A percentile compares a stretch with the other conserved stretches of the same genome.
Evolutionary conservation across 1,139 yeast genomes (phyloP).

Genomic region (Yamadazyma buinensis): DNA sequence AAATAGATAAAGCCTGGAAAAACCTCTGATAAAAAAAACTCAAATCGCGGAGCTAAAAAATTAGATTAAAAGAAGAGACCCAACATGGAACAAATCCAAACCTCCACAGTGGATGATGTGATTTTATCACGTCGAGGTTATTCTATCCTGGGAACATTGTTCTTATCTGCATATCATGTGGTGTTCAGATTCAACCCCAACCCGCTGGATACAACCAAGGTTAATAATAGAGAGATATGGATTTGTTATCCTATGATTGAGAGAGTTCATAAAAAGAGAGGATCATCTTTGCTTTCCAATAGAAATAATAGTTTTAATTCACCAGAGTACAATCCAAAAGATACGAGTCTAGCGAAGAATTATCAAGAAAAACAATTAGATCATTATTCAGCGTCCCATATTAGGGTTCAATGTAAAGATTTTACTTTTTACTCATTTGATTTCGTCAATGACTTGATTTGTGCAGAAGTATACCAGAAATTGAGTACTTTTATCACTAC

Average conservation of each 20-base stretch:
- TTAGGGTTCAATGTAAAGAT: slow-evolving; percentile 79
- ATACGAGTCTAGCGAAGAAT: slow-evolving; percentile 12
- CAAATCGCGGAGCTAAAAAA: too few species aligned
- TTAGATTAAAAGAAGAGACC: too few species aligned
- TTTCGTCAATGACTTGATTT: slow-evolving; percentile 55
- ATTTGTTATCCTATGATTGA: slow-evolving; percentile 86
- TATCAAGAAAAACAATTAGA: slow-evolving; percentile 20
- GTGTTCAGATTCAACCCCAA: slow-evolving; percentile 55
- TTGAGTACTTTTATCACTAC: slow-evolving; percentile 57
- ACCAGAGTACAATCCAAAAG: slow-evolving; percentile 8
- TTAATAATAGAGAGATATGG: slow-evolving; percentile 71
- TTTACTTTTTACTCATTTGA: slow-evolving; percentile 83
- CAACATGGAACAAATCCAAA: slow-evolving; percentile 21
- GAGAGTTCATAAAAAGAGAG: slow-evolving; percentile 56
- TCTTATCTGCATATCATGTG: slow-evolving; percentile 80
- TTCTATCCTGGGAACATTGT: slow-evolving; percentile 62
- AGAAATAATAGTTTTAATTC: slow-evolving; percentile 9
- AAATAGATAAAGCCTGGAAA: not conserved
- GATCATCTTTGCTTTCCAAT: slow-evolving; percentile 37
- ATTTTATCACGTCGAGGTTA: slow-evolving; percentile 68
- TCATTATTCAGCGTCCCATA: slow-evolving; percentile 49
- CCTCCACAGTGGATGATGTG: slow-evolving; percentile 58
- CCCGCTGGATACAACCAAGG: slow-evolving; percentile 8
- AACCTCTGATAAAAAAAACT: not conserved
- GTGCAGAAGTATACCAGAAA: slow-evolving; percentile 70